Evolutionary conservation across 164 flowering plant genomes (phyloP).

Genomic region (Aristolochia contorta): DNA sequence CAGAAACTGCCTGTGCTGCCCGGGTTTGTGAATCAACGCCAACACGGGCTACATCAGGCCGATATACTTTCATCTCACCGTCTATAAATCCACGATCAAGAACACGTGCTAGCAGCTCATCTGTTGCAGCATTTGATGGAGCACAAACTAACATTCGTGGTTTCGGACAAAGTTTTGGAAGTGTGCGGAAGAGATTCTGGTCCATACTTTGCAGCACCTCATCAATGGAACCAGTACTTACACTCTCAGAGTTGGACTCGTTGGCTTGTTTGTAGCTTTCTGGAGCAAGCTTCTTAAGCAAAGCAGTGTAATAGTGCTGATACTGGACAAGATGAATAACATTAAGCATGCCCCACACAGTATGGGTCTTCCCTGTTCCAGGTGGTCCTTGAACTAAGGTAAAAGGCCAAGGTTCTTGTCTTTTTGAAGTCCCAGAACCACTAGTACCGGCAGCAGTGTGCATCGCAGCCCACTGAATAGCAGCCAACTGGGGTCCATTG

Average conservation of each 20-base stretch:
- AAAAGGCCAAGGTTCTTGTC: constrained; percentile 99
- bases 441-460: constrained; percentile 96
- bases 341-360: constrained; percentile 99
- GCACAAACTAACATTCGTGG: constrained; percentile 99
- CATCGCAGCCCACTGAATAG: constrained; percentile 98
- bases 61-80: constrained; percentile 94
- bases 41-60: constrained; percentile 96
- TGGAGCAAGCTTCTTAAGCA: constrained; percentile 89
- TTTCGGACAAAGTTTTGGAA: constrained; percentile 89
- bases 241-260: constrained; percentile 51
- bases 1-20: constrained; percentile 98
- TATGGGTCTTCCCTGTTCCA: constrained; percentile 97
- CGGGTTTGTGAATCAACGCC: constrained; percentile 95
- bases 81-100: constrained; percentile 98
- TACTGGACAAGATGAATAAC: constrained; percentile 96
- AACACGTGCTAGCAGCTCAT: constrained; percentile 89
- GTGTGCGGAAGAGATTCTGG: constrained; percentile 78
- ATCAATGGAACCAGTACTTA: constrained; percentile 68
- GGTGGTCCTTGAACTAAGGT: constrained; percentile 99
- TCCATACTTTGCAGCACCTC: constrained; percentile 94
- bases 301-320: constrained; percentile 82
- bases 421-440: constrained; percentile 46
- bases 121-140: constrained; percentile 99
- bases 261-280: constrained; percentile 74
- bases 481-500: constrained; percentile 84